These are phyloP conservation scores for Eurotiales sp. DNA, from an alignment of 2,329 filamentous ascomycete species.

Conservation along the genomic window DNA sequence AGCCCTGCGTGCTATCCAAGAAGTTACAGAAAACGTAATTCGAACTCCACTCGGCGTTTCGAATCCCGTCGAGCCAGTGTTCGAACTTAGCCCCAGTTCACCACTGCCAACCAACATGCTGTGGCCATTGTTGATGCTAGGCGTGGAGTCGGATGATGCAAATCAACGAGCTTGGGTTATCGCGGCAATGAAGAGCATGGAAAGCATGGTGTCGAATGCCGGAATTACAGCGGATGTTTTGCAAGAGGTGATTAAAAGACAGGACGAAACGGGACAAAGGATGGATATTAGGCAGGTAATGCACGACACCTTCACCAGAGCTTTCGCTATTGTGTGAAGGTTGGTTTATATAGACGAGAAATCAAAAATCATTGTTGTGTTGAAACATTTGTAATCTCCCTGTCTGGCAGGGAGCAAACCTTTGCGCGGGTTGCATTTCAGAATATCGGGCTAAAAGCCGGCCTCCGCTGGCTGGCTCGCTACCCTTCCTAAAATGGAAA, in stretches of 20 bases:
- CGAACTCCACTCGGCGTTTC: neutral
- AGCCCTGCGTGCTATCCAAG: slow-evolving; percentile 6
- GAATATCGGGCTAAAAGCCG: neutral
- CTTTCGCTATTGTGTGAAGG: slow-evolving; percentile 53
- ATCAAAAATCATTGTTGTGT: no score
- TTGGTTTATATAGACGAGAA: neutral
- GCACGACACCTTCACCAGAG: slow-evolving; percentile 47
- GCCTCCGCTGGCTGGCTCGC: neutral
- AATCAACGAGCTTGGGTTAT: slow-evolving; percentile 51
- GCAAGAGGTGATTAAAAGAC: slow-evolving; percentile 35
- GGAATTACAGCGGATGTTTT: slow-evolving; percentile 38
- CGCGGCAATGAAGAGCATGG: slow-evolving; percentile 42
- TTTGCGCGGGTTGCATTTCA: slow-evolving; percentile 20
- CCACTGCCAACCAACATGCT: slow-evolving; percentile 55
- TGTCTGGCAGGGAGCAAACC: no score
- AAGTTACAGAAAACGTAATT: slow-evolving; percentile 10
- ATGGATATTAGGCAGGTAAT: slow-evolving; percentile 38
- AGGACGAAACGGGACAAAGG: slow-evolving; percentile 33
- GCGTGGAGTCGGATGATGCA: slow-evolving; percentile 51
- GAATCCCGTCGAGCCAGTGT: slow-evolving; percentile 23
- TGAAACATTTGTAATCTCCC: no score
- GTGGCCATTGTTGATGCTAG: slow-evolving; percentile 56
- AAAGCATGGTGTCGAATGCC: slow-evolving; percentile 38
- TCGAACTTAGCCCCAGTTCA: slow-evolving; percentile 1
- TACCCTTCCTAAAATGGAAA: slow-evolving; percentile 1